Evolutionary conservation across 2,329 filamentous ascomycete species (phyloP).

Genomic region (Septoria linicola): DNA sequence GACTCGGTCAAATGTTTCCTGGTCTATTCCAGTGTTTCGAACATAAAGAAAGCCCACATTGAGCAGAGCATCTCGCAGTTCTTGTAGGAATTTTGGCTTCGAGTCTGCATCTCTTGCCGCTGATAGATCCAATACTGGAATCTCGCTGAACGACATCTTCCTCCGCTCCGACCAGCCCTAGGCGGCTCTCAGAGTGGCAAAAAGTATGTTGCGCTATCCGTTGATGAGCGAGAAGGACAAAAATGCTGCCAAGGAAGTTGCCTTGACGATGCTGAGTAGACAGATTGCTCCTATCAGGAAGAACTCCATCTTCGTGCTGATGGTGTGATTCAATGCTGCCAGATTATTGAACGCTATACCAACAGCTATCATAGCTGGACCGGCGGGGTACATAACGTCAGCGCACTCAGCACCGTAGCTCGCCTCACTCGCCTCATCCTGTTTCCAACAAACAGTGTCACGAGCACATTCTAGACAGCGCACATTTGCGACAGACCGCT

Average conservation of each 20-base stretch:
- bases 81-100: constrained; percentile 69
- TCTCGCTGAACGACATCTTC: constrained; percentile 59
- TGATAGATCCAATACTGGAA: constrained; percentile 76
- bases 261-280: constrained; percentile 21
- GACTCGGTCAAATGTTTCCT: constrained; percentile 63
- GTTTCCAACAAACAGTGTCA: no score
- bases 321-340: background rate
- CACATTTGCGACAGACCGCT: no score
- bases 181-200: no score
- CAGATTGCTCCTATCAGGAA: constrained; percentile 21
- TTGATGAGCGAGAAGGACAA: constrained; percentile 17
- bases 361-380: constrained; percentile 3
- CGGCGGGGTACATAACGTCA: constrained; percentile 4
- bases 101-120: constrained; percentile 61
- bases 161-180: background rate
- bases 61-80: constrained; percentile 72
- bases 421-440: background rate
- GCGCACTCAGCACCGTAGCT: background rate
- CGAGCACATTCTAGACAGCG: no score
- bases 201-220: background rate
- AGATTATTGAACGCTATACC: background rate
- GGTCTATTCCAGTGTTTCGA: constrained; percentile 71
- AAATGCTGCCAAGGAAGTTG: constrained; percentile 20
- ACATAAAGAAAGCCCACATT: constrained; percentile 89
- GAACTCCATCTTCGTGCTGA: constrained; percentile 18